Conservation (phyloP, 2,329 filamentous ascomycete species). For the Colletotrichum siamense region DNA sequence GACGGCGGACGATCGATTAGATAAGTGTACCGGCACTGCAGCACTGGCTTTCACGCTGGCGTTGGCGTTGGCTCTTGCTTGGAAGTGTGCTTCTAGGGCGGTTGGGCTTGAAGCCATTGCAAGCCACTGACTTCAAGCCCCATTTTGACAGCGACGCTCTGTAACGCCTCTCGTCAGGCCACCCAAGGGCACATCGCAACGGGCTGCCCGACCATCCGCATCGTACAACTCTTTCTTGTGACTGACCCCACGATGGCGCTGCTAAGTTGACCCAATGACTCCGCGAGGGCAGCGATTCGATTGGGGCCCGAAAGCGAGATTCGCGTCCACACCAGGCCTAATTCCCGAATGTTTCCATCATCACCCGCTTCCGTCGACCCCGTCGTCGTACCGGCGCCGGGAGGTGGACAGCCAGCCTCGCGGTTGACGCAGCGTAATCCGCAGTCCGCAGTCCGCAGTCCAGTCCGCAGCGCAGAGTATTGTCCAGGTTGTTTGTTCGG, state of each 20-base stretch:
- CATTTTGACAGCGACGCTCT: slow-evolving; percentile 9
- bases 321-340: not conserved
- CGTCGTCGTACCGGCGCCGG: not conserved
- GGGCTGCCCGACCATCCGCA: not conserved
- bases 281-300: not conserved
- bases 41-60: not conserved
- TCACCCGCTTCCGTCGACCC: not conserved
- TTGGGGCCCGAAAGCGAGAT: slow-evolving; percentile 9
- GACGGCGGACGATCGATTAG: not conserved
- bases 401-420: not conserved
- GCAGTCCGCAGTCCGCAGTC: not conserved
- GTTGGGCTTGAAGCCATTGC: not conserved
- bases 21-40: not conserved
- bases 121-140: slow-evolving; percentile 18
- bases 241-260: not conserved
- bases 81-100: not conserved
- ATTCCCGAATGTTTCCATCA: slow-evolving; percentile 5
- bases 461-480: not conserved
- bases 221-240: not conserved
- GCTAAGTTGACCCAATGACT: not conserved
- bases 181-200: not conserved
- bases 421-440: not conserved
- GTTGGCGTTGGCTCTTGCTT: not conserved
- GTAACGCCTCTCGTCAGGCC: slow-evolving; percentile 4
- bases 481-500: not conserved